Evolutionary conservation across 2,329 filamentous ascomycete species (phyloP), one percentile per base, ranked within the genome.

Genomic region (Colletotrichum sp.): DNA sequence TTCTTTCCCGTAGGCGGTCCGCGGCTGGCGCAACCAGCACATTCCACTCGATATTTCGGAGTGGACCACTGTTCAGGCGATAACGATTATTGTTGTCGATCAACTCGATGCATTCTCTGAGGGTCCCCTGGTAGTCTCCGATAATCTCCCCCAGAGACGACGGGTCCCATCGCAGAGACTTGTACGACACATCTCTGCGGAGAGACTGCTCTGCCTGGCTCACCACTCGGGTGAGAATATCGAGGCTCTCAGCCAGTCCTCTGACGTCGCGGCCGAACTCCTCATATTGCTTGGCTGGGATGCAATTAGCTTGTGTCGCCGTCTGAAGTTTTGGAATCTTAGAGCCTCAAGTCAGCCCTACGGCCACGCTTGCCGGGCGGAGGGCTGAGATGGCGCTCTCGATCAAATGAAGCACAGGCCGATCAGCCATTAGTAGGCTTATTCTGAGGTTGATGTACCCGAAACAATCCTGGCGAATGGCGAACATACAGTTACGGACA

Each of bases 41-140:
- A 74, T 85, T 85, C 83, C 83, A 85, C 71, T 83, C 81, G 27
- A 85, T 77, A 74, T 83, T 85, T 27, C 79, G 78, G 18, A 84
- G 32, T 16, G 83, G 79, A 10, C 79, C 80, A 32, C 73, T 77
- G 15, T 78, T 76, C 10, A 76, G 66, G 12, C 78, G 77, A 72
- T 83, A 85, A 5, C 81, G 81, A 15, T 76, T 67, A 64, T 85
- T 85, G 3, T 78, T 77, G 15, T 60, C 66, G 28, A 85, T 76
- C 7, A 85, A 75, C 8, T 79, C 70, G 15, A 73, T 25, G 27
- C 84, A 85, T 70, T 85, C 84, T n/a, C 70, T 65, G 5, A 85
- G 78, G 0, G 84, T 85, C 1, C 60, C 62, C 13, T 78, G 69
- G 27, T 80, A 84, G 73, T 85, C 82, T 34, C 83, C 83, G 28